Conservation (phyloP, 2,329 filamentous ascomycete genomes). For the Fusarium concolor region DNA sequence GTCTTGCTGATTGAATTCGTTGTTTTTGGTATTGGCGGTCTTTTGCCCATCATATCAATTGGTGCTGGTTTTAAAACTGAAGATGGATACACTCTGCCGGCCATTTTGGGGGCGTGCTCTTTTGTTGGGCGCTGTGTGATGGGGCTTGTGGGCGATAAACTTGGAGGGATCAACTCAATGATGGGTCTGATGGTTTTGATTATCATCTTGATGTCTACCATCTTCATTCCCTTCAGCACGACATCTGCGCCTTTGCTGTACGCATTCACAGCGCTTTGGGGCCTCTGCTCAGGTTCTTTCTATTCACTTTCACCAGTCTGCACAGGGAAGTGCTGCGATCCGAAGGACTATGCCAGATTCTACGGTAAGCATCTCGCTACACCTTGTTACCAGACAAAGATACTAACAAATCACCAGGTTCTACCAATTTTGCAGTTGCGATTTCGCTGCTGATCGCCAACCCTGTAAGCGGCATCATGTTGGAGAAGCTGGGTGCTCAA, state of each 20-base stretch:
- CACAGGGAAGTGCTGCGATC: conserved; percentile 57
- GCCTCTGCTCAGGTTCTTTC: conserved; percentile 59
- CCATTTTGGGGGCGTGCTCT: conserved; percentile 56
- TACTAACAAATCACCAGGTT: conserved; percentile 49
- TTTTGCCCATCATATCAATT: conserved; percentile 58
- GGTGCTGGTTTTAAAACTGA: conserved; percentile 36
- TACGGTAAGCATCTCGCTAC: conserved; percentile 39
- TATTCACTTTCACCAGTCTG: conserved; percentile 56
- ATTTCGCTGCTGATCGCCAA: conserved; percentile 58
- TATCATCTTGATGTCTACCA: conserved; percentile 51
- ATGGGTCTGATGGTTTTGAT: conserved; percentile 29
- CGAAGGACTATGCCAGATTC: conserved; percentile 58
- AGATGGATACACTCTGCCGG: too few species aligned
- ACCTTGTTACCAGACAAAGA: conserved; percentile 22
- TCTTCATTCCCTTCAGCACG: conserved; percentile 58
- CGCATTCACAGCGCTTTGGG: conserved; percentile 57
- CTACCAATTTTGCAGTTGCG: conserved; percentile 57
- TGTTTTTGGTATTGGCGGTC: conserved; percentile 57
- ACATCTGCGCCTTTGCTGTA: conserved; percentile 48
- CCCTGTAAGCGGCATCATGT: conserved; percentile 57
- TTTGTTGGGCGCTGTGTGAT: conserved; percentile 56
- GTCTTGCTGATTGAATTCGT: conserved; percentile 60
- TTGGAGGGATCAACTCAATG: conserved; percentile 57
- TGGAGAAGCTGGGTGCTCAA: conserved; percentile 56
- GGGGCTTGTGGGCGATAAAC: conserved; percentile 53